Percentiles rank a stretch among this genome's conserved stretches.
These are phyloP conservation scores for Mallotus repandus DNA, from an alignment of 441 rosid species.

Conservation along the genomic window DNA sequence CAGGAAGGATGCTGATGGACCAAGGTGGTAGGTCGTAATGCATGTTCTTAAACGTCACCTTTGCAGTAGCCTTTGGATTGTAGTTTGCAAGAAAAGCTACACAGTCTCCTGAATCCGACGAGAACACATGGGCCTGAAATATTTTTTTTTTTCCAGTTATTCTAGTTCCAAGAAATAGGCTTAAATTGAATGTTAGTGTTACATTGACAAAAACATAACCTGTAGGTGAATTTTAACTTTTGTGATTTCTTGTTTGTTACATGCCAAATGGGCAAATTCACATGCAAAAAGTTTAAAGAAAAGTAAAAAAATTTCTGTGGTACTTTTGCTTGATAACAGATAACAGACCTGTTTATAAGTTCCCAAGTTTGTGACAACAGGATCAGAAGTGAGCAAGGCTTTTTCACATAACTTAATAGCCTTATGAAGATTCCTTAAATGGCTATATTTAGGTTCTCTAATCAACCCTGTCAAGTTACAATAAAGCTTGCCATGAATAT, in stretches of 20 bases:
- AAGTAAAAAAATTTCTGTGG: no score
- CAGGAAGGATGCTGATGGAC: constrained; percentile 83
- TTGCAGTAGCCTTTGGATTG: constrained; percentile 45
- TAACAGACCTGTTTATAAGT: constrained; percentile 62
- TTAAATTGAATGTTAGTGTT: not conserved
- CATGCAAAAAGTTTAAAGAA: no score
- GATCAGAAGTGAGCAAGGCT: constrained; percentile 70
- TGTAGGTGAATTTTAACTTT: no score
- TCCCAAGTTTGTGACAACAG: constrained; percentile 58
- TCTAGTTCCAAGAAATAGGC: constrained; percentile 15
- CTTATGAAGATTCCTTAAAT: constrained; percentile 71
- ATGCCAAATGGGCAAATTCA: no score
- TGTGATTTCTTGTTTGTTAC: no score
- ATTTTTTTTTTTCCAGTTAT: not conserved
- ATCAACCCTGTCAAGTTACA: constrained; percentile 55
- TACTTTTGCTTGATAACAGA: no score
- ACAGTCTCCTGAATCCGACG: constrained; percentile 52
- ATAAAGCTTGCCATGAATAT: constrained; percentile 1
- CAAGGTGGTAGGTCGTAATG: constrained; percentile 66
- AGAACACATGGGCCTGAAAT: constrained; percentile 63
- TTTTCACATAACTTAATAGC: constrained; percentile 74
- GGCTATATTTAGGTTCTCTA: constrained; percentile 81
- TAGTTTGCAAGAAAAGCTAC: constrained; percentile 72
- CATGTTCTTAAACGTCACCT: constrained; percentile 46
- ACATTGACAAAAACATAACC: not conserved